Evolutionary conservation across 2,329 filamentous ascomycete species (phyloP).

Genomic region (Aspergillus puulaauensis): DNA sequence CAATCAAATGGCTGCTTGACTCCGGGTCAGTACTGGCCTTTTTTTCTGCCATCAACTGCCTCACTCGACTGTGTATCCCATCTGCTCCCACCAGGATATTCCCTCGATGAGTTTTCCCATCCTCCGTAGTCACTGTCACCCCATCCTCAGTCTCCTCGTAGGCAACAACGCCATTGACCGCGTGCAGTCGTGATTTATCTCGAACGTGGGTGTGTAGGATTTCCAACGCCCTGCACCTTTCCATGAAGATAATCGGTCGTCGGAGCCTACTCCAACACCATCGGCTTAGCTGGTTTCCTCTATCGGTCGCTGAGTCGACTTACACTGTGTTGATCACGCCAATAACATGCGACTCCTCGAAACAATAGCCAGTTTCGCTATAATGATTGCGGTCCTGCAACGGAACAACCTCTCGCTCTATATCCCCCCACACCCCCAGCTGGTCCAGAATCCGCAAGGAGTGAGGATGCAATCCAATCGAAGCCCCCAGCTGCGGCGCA

Average conservation of each 20-base stretch:
- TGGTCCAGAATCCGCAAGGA: not conserved
- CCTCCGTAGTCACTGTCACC: not conserved
- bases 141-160: not conserved
- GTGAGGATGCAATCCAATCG: not conserved
- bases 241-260: constrained; percentile 3
- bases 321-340: not conserved
- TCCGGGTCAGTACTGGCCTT: not conserved
- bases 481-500: not conserved
- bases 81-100: not conserved
- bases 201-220: not conserved
- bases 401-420: not conserved
- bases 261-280: not conserved
- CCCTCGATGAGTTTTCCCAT: not conserved
- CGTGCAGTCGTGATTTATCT: not conserved
- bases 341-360: not conserved
- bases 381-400: not conserved
- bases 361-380: not conserved
- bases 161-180: not conserved
- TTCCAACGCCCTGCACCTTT: not conserved
- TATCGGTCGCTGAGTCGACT: not conserved
- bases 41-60: not conserved
- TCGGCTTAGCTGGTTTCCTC: too few species aligned
- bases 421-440: not conserved
- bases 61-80: not conserved
- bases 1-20: not conserved